Conservation (phyloP, 345 rosid genomes). For the Pugionium dolabratum region DNA sequence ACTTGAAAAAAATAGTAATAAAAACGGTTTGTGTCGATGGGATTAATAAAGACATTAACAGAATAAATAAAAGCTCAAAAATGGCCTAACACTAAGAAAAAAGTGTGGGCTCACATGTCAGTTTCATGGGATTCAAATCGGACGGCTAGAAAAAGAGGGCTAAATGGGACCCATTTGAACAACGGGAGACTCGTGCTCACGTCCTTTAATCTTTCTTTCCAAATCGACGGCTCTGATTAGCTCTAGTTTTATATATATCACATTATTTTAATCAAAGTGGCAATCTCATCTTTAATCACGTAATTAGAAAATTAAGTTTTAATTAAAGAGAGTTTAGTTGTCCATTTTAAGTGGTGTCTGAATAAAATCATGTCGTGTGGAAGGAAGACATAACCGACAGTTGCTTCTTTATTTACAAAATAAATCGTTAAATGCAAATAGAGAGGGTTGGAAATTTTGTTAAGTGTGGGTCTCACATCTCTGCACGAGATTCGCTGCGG, state of each 20-base stretch:
- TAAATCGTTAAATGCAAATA: conserved; percentile 32
- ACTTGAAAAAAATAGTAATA: too few relatives aligned
- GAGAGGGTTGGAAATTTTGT: conserved; percentile 29
- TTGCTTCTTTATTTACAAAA: conserved; percentile 41
- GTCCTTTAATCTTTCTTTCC: conserved; percentile 1
- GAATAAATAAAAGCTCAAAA: too few relatives aligned
- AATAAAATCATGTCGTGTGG: conserved; percentile 44
- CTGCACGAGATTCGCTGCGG: conserved; percentile 30
- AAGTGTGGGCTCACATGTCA: conserved; percentile 46
- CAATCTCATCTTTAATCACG: conserved; percentile 23
- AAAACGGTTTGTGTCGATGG: too few relatives aligned
- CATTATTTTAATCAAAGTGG: conserved; percentile 15
- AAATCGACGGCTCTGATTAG: conserved; percentile 35
- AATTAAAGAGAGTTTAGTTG: conserved; percentile 37
- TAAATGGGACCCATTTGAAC: conserved; percentile 27
- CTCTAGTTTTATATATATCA: neutral
- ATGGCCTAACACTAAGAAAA: neutral
- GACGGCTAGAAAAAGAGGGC: conserved; percentile 36
- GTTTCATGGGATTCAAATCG: conserved; percentile 41
- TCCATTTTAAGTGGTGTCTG: conserved; percentile 44
- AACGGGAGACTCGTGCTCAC: conserved; percentile 39
- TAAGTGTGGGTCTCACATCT: conserved; percentile 8
- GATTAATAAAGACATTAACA: too few relatives aligned
- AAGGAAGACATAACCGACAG: conserved; percentile 45
- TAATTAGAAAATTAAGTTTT: conserved; percentile 10